Percentiles rank a stretch among this genome's conserved stretches.
Conservation (phyloP, 2,329 filamentous ascomycete species). For the Chrysosporium queenslandicum region DNA sequence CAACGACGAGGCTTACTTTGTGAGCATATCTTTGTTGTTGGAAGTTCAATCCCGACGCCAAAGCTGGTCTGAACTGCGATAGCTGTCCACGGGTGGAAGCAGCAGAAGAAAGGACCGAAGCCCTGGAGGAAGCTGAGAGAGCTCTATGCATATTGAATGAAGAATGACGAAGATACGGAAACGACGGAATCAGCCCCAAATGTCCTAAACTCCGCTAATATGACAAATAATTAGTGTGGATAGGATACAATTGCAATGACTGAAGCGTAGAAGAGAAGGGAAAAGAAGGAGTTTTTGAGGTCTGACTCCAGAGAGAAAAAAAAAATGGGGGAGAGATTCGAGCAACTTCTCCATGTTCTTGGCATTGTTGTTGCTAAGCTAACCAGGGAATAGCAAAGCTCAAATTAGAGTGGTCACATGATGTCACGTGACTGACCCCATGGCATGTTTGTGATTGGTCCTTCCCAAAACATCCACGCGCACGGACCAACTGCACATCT, state of each 20-base stretch:
- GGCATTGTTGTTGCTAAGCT: conserved; percentile 22
- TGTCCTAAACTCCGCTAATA: conserved; percentile 24
- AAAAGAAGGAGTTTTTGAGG: conserved; percentile 22
- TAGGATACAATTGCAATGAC: conserved; percentile 23
- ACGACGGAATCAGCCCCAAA: conserved; percentile 27
- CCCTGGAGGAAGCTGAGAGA: conserved; percentile 68
- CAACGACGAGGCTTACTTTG: conserved; percentile 58
- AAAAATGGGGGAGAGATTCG: conserved; percentile 15
- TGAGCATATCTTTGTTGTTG: conserved; percentile 95
- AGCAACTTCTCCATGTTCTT: conserved; percentile 35
- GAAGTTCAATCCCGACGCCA: conserved; percentile 47
- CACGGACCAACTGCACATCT: background rate
- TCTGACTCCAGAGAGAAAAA: conserved; percentile 13
- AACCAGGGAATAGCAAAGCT: background rate
- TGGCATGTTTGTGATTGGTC: background rate
- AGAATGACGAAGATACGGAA: conserved; percentile 21
- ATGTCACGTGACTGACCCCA: background rate
- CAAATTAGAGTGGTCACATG: background rate
- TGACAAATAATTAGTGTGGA: conserved; percentile 17
- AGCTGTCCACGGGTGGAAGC: conserved; percentile 48
- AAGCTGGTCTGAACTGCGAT: conserved; percentile 52
- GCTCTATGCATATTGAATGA: conserved; percentile 74
- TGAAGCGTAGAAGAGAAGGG: conserved; percentile 23
- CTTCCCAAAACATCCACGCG: background rate
- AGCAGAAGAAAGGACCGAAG: conserved; percentile 64